Percentiles rank a stretch among this genome's conserved stretches.
Evolutionary conservation across 2,329 filamentous ascomycete species (phyloP).

Genomic region (Sporothrix euskadiensis): DNA sequence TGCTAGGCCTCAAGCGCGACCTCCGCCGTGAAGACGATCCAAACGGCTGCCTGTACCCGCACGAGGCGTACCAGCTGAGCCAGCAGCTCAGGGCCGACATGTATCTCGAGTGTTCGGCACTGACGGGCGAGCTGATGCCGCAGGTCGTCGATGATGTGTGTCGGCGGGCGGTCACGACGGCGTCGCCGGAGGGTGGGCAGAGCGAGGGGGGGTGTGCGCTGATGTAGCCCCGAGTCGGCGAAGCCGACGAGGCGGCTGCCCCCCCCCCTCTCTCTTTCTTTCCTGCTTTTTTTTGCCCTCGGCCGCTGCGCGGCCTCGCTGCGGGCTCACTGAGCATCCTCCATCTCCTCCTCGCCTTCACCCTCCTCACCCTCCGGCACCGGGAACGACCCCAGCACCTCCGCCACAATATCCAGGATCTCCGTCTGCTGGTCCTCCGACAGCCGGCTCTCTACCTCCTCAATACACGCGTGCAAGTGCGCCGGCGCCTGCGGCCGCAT

Average conservation of each 20-base stretch:
- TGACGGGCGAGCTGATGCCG: conserved; percentile 59
- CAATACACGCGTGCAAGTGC: conserved; percentile 62
- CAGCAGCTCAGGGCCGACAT: conserved; percentile 62
- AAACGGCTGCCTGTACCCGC: conserved; percentile 61
- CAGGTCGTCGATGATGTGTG: conserved; percentile 63
- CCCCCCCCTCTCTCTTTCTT: neutral
- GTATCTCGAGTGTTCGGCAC: conserved; percentile 64
- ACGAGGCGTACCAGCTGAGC: conserved; percentile 59
- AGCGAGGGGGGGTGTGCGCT: conserved; percentile 57
- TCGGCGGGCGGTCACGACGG: conserved; percentile 54
- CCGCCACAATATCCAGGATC: conserved; percentile 57
- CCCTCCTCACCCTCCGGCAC: conserved; percentile 41
- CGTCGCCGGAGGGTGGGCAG: conserved; percentile 51
- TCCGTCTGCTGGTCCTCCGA: conserved; percentile 58
- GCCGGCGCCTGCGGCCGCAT: conserved; percentile 59
- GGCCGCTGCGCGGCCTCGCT: neutral
- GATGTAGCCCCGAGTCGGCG: conserved; percentile 41
- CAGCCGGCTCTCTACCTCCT: conserved; percentile 65
- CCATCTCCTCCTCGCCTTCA: conserved; percentile 34
- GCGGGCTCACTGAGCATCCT: conserved; percentile 20
- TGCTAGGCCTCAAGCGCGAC: conserved; percentile 63
- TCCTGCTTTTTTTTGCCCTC: conserved; percentile 36
- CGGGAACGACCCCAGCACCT: conserved; percentile 58
- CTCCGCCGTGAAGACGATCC: conserved; percentile 59
- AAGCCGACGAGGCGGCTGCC: no score